Evolutionary conservation across 1,139 yeast genomes (phyloP).

Genomic region (Scheffersomyces lignicola): DNA sequence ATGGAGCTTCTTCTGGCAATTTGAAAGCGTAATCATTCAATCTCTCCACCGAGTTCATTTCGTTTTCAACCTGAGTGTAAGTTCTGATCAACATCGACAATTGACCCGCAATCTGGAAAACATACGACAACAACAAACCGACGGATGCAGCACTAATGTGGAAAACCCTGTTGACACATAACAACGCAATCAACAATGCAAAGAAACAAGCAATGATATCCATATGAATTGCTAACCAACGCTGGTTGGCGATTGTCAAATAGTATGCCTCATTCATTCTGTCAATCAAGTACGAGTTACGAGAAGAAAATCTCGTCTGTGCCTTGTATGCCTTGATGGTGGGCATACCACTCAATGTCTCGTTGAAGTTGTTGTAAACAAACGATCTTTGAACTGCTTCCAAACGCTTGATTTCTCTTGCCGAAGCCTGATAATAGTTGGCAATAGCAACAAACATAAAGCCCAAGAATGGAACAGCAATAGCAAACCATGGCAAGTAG

Average conservation of each 20-base stretch:
- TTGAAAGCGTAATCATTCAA: constrained; percentile 64
- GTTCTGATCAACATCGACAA: constrained; percentile 54
- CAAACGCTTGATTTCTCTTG: constrained; percentile 76
- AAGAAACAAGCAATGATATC: constrained; percentile 54
- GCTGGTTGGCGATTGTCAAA: constrained; percentile 66
- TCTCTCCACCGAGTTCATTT: constrained; percentile 84
- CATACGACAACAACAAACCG: constrained; percentile 69
- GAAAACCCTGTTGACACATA: constrained; percentile 69
- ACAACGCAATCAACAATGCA: constrained; percentile 52
- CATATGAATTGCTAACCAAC: constrained; percentile 77
- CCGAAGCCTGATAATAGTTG: constrained; percentile 64
- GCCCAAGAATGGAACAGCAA: constrained; percentile 45
- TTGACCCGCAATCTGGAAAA: constrained; percentile 51
- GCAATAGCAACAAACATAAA: constrained; percentile 37
- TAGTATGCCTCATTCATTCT: constrained; percentile 75
- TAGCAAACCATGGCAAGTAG: constrained; percentile 70
- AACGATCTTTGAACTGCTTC: constrained; percentile 77
- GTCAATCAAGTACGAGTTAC: constrained; percentile 54
- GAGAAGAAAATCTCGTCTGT: constrained; percentile 49
- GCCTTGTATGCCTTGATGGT: constrained; percentile 67
- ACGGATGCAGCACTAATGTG: constrained; percentile 63
- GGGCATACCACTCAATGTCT: constrained; percentile 68
- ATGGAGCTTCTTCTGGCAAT: constrained; percentile 41
- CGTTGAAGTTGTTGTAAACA: constrained; percentile 77
- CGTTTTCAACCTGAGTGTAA: constrained; percentile 74